Evolutionary conservation across 192 early-diverging fungal genomes (phyloP).

Genomic region (Backusella sp.): DNA sequence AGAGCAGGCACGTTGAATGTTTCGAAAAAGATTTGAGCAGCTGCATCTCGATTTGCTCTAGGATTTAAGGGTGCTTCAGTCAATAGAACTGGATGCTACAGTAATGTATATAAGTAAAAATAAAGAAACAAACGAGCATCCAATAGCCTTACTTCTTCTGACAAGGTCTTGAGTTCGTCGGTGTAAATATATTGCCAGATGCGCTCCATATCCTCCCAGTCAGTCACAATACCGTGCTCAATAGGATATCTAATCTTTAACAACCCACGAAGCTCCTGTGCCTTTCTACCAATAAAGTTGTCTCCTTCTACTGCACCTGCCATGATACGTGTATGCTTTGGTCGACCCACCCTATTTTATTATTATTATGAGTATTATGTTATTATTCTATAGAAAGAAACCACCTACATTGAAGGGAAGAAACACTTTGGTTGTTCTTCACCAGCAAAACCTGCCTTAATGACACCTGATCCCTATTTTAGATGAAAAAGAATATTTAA

Average conservation of each 20-base stretch:
- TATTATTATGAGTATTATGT: too few species aligned
- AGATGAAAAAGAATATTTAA: not conserved
- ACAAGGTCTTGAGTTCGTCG: conserved; percentile 93
- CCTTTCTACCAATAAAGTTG: conserved; percentile 92
- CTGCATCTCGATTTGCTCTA: conserved; percentile 85
- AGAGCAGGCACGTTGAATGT: conserved; percentile 99
- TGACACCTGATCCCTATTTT: conserved; percentile 93
- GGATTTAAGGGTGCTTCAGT: conserved; percentile 98
- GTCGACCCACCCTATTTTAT: conserved; percentile 71
- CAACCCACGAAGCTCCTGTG: conserved; percentile 95
- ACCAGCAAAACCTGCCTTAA: conserved; percentile 99
- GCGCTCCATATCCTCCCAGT: conserved; percentile 99
- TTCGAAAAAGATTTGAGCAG: conserved; percentile 97
- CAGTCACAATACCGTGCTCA: conserved; percentile 94
- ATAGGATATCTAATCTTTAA: conserved; percentile 94
- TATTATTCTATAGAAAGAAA: too few species aligned
- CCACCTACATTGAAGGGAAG: conserved; percentile 85
- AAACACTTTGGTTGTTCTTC: conserved; percentile 96
- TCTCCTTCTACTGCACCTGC: conserved; percentile 97
- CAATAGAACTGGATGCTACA: conserved; percentile 92
- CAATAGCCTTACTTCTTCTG: conserved; percentile 77
- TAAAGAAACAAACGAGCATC: not conserved
- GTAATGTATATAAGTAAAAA: not conserved
- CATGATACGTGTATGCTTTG: conserved; percentile 97
- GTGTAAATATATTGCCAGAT: conserved; percentile 98